Percentiles rank a stretch among this genome's conserved stretches.
Conservation (phyloP, 2,329 filamentous ascomycete genomes). For the Cyphellophora attinorum region DNA sequence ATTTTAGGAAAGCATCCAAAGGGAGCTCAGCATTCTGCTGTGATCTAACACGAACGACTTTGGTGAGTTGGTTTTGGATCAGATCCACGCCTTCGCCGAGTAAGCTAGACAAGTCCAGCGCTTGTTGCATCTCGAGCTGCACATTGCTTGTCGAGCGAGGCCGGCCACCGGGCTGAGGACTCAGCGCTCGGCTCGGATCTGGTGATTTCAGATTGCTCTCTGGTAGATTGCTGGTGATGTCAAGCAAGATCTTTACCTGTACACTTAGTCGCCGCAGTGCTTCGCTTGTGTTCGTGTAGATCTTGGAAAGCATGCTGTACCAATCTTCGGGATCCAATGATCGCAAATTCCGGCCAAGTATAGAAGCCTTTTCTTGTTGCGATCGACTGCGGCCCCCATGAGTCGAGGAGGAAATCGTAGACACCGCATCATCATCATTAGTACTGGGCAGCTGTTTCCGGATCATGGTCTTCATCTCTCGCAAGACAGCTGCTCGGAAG, state of each 20-base stretch:
- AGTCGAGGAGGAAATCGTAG: constrained; percentile 77
- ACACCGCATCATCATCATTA: constrained; percentile 86
- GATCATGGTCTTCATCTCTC: constrained; percentile 79
- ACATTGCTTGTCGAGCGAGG: constrained; percentile 16
- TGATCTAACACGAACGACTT: constrained; percentile 54
- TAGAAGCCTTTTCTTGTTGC: constrained; percentile 81
- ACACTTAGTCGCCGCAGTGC: constrained; percentile 74
- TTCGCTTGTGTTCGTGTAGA: constrained; percentile 84
- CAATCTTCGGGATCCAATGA: constrained; percentile 75
- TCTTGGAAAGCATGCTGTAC: constrained; percentile 68
- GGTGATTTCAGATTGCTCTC: constrained; percentile 35
- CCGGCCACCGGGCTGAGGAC: constrained; percentile 9
- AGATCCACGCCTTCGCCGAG: constrained; percentile 59
- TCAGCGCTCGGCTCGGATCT: constrained; percentile 27
- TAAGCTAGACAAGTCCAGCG: constrained; percentile 56
- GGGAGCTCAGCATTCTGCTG: constrained; percentile 49
- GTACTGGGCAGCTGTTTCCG: constrained; percentile 80
- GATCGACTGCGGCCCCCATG: constrained; percentile 53
- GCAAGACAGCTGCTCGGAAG: constrained; percentile 73
- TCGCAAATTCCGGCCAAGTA: constrained; percentile 77
- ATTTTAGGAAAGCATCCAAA: constrained; percentile 49
- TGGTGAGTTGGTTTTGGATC: constrained; percentile 54
- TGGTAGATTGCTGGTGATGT: constrained; percentile 65
- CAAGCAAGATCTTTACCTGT: constrained; percentile 88
- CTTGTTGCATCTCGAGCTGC: constrained; percentile 53